Percentiles rank a stretch among this genome's conserved stretches.
Conservation (phyloP, 352 stramenopile genomes). For the Phytophthora podocarpi region DNA sequence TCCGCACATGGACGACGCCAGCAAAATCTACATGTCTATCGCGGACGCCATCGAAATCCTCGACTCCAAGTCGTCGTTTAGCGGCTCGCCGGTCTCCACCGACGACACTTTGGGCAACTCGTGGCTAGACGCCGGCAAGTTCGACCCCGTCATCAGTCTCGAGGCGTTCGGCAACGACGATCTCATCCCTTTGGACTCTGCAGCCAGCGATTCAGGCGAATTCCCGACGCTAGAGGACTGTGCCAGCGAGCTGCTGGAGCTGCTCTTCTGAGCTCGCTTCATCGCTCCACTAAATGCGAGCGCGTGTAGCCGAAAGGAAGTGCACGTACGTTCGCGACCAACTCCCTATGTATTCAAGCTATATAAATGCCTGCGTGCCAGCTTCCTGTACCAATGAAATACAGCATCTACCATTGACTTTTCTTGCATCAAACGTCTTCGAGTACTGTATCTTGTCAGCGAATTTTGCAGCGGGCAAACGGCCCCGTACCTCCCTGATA, state of each 20-base stretch:
- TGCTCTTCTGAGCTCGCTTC: conserved; percentile 51
- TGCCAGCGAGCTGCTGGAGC: conserved; percentile 65
- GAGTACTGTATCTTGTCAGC: conserved; percentile 3
- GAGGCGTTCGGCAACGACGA: conserved; percentile 22
- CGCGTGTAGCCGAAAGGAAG: conserved; percentile 28
- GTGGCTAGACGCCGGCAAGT: conserved; percentile 23
- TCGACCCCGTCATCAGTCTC: conserved; percentile 23
- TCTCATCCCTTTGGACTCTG: conserved; percentile 34
- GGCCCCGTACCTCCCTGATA: conserved; percentile 14
- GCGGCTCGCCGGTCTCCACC: conserved; percentile 30
- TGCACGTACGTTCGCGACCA: conserved; percentile 4
- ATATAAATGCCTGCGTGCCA: conserved; percentile 32
- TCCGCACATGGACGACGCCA: conserved; percentile 35
- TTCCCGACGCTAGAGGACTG: conserved; percentile 69
- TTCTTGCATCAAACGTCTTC: background rate
- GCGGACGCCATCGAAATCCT: conserved; percentile 48
- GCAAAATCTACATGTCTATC: conserved; percentile 56
- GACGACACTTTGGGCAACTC: conserved; percentile 26
- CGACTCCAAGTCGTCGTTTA: conserved; percentile 33
- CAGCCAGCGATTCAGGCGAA: conserved; percentile 46
- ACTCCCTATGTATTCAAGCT: conserved; percentile 36
- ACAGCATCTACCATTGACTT: conserved; percentile 27
- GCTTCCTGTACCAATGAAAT: conserved; percentile 40
- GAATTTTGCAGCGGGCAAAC: background rate
- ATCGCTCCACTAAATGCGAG: background rate